A percentile compares a stretch with the other conserved stretches of the same genome.
Conservation (phyloP, 2,329 filamentous ascomycete genomes). For the Curvularia sp. region DNA sequence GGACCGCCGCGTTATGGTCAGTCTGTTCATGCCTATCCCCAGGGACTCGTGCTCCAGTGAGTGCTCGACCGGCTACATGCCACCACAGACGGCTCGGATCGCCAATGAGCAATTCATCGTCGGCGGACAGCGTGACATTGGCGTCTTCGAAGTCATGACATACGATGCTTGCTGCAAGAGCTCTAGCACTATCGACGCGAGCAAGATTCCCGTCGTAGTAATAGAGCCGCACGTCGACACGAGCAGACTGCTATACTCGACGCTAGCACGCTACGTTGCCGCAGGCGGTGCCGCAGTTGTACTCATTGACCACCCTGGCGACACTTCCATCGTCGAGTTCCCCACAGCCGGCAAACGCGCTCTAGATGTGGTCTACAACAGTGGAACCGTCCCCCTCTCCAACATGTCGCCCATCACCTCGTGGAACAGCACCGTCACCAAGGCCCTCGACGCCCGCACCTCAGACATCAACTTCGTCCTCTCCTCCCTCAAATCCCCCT, state of each 20-base stretch:
- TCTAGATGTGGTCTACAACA: conserved; percentile 27
- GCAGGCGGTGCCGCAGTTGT: conserved; percentile 57
- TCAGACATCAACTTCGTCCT: conserved; percentile 32
- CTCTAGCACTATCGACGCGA: conserved; percentile 13
- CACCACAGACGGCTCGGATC: conserved; percentile 21
- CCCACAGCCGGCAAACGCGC: conserved; percentile 18
- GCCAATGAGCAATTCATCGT: conserved; percentile 34
- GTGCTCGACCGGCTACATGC: conserved; percentile 33
- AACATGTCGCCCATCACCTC: conserved; percentile 21
- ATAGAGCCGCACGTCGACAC: conserved; percentile 57
- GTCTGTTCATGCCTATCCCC: conserved; percentile 33
- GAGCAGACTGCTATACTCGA: conserved; percentile 54
- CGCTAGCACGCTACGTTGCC: conserved; percentile 55
- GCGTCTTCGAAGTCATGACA: conserved; percentile 30
- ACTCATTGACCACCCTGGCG: conserved; percentile 59
- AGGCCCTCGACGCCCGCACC: conserved; percentile 25
- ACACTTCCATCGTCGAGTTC: conserved; percentile 56
- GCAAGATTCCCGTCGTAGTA: conserved; percentile 41
- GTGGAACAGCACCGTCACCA: conserved; percentile 26
- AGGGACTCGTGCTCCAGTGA: conserved; percentile 18
- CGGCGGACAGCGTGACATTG: conserved; percentile 17
- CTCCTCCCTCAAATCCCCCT: conserved; percentile 12
- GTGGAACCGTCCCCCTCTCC: conserved; percentile 25
- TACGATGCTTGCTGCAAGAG: conserved; percentile 29
- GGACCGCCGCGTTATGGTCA: conserved; percentile 27